phyloP scores from a whole-genome alignment of 768 basidiomycete genomes.

The Boletus rubropictus region DNA sequence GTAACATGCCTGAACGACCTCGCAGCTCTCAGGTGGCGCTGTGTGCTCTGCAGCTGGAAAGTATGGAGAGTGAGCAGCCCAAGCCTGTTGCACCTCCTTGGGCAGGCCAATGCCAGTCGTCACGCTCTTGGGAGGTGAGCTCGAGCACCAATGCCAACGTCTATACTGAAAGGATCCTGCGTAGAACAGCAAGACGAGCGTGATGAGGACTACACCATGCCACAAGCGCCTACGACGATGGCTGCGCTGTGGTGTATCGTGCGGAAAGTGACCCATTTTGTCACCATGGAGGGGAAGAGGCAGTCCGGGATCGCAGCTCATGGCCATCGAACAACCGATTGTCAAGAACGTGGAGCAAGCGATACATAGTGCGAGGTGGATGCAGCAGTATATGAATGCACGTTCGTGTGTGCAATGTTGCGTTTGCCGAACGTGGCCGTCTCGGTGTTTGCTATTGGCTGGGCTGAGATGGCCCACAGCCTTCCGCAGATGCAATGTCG shows the following conservation, averaged over 20 bases:
- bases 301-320: conserved; percentile 1
- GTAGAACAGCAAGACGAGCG: conserved; percentile 13
- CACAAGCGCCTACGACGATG: conserved; percentile 2
- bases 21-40: conserved; percentile 44
- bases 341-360: conserved; percentile 4
- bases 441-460: neutral
- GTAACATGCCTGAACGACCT: conserved; percentile 47
- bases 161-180: conserved; percentile 12
- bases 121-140: neutral
- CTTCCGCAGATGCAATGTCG: neutral
- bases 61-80: conserved; percentile 63
- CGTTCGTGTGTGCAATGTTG: conserved; percentile 20
- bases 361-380: neutral
- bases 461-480: neutral
- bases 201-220: conserved; percentile 4
- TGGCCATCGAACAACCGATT: neutral
- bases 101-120: conserved; percentile 7
- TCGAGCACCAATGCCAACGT: conserved; percentile 3
- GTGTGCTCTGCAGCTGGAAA: conserved; percentile 42
- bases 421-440: conserved; percentile 3
- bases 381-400: conserved; percentile 15
- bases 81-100: conserved; percentile 32
- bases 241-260: neutral
- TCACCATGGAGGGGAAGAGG: conserved; percentile 6
- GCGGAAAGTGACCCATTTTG: neutral